Evolutionary conservation across 2,329 filamentous ascomycete genomes (phyloP), one percentile per base, ranked within the genome.

Genomic region (Aaosphaeria pasadenensis): DNA sequence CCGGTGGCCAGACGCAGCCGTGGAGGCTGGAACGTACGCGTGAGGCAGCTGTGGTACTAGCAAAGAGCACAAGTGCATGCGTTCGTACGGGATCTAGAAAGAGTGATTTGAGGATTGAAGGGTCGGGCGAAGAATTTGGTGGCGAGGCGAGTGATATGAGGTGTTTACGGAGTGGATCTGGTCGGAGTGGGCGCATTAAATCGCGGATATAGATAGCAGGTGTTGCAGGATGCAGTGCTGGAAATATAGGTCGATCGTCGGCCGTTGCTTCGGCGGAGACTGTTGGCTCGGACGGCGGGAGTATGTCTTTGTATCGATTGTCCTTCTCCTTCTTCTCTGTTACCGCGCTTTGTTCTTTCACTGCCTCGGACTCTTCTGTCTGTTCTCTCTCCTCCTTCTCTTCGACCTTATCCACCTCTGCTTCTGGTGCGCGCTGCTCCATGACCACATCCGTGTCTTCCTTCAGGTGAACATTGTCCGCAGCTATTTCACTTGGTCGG

Each of bases 81-180:
- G 91, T 95, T 54, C 88, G 86, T 61, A 97, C 88, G 31, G 80
- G 78, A 66, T 97, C 92, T 36, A 97, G 78, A 64, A 89, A 90
- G 62, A 95, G 90, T 29, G 82, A 75, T 17, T 79, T 71, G 36
- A 96, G 76, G 9, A 82, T 71, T 33, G 81, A 75, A 5, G 79
- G 67, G 43, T 84, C 75, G 4, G 64, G 60, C 1, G 76, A 69
- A 3, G 77, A 68, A 17, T 74, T 67, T 1, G 81, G 75, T 1
- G 84, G 77, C 3, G 84, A 77, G 2, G 89, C 89, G 38, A 96
- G 79, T 5, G 80, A 74, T 39, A 81, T 66, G 4, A 97, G 77
- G 62, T 96, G 84, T 1, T 80, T 77, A 58, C 82, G 83, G 1
- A 97, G 80, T 13, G 77, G 76, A 29, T 77, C 74, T 1, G 84